Base-by-base conservation (phyloP, 2,329 filamentous ascomycete genomes). In the Mariannaea sp. region DNA sequence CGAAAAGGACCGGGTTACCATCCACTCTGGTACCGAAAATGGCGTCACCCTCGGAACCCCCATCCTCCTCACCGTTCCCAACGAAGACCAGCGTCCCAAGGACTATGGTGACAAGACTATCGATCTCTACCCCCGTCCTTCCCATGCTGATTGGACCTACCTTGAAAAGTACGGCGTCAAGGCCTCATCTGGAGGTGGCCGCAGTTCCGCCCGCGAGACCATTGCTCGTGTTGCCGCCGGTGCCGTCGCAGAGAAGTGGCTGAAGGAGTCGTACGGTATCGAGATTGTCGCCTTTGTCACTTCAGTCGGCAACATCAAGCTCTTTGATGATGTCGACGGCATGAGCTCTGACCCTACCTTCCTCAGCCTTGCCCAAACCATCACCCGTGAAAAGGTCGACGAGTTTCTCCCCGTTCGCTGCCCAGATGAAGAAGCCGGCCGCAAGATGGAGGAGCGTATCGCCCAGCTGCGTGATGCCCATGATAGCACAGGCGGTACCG, bases 81-180 rank as follows among this genome's bases (percentile, higher is more conserved):
- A 97, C 73, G 87, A 97, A 78, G 92, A 97, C 72, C 91, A 96
- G 71, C 80, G 93, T 58, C 93, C 92, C 30, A 86, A 90, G 70
- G 94, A 99, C 78, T 97, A 97, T 75, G 89, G 89, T 51, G 84
- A 85, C 75, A 83, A 85, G 70, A 96, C 92, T 24, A 97, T 97
- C 84, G 90, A 97, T 74, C 77, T 86, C 58, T 97, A 88, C 80
- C 94, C 94, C 4, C 84, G 94, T 45, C 94, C 93, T 29, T 91
- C 86, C 70, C 94, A 97, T 75, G 93, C 94, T 55, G 93, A 97
- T 75, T 97, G 89, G 84, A 97, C 94, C 56, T 97, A 97, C 76
- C 81, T 96, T 56, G 90, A 96, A 73, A 97, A 97, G 77, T 99
- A 99, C 73, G 93, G 93, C 52, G 86, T 95, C 64, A 95, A 95